Evolutionary conservation across 306 rosid genomes (phyloP), one percentile per base, ranked within the genome.

Genomic region (Rosa multiflora): DNA sequence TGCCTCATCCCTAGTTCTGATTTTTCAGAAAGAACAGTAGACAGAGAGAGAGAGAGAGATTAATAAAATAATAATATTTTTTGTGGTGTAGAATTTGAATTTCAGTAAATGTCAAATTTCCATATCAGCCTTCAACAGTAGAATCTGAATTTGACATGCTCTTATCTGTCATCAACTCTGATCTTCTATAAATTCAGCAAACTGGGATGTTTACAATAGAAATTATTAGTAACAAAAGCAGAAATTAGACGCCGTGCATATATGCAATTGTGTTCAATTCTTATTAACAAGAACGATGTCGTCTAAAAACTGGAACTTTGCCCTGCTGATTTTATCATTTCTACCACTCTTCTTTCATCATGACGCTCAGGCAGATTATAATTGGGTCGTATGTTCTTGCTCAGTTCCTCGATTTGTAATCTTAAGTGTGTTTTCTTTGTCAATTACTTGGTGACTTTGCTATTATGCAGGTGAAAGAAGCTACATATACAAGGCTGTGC

Each of bases 401-500:
- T 62, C 32, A 63, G 17, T 14, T 63, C 20, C 20, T 29, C 15
- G 9, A 29, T 14, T 62, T 29, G 67, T 59, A 3, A 61, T 61
- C 17, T 29, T 62, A 29, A 63, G 42, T 29, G 42, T 32, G 68
- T 35, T 63, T 26, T 12, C 18, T 12, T 26, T 35, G 17, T 63
- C 5, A 13, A 63, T 29, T 62, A 62, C 68, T 62, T 59, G 14
- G 42, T 12, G 10, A 29, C 20, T 63, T 4, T 4, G 42, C 42
- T 63, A 29, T 32, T 29, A 20, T 29, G 20, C 67, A 90, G 93
- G 88, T 91, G 5, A 81, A 84, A 79, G 89, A 87, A 39, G 76
- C 83, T n/a, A 64, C 86, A 0, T 87, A 67, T 81, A 88, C 80
- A 70, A 85, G 88, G 77, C 84, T 91, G 2, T 87, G 96, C 80